phyloP scores from a whole-genome alignment of 2,329 filamentous ascomycete species.

The Stemphylium vesicarium region DNA sequence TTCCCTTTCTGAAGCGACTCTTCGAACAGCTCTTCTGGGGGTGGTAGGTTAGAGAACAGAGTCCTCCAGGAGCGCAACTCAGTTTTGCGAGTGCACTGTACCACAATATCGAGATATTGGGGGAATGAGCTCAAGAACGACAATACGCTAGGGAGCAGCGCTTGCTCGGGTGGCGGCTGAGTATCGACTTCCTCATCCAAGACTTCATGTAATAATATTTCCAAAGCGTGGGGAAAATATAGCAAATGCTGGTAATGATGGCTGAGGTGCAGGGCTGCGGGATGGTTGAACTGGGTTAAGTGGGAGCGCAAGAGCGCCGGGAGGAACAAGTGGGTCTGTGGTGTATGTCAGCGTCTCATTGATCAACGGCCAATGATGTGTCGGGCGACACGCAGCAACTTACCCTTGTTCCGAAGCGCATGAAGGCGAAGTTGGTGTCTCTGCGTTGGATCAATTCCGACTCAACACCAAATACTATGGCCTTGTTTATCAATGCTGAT shows the following conservation, averaged over 20 bases:
- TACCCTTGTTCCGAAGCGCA: conserved; percentile 86
- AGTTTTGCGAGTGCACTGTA: conserved; percentile 96
- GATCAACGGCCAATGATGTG: conserved; percentile 8
- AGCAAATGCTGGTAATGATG: conserved; percentile 85
- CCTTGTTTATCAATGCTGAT: conserved; percentile 85
- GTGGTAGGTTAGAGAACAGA: conserved; percentile 87
- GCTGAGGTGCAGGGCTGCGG: conserved; percentile 80
- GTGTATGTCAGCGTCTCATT: conserved; percentile 25
- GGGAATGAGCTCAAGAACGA: conserved; percentile 64
- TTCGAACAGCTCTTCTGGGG: conserved; percentile 90
- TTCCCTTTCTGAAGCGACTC: conserved; percentile 84
- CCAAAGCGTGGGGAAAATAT: conserved; percentile 92
- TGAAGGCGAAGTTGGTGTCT: conserved; percentile 88
- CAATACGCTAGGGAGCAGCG: conserved; percentile 59
- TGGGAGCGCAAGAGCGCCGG: conserved; percentile 85
- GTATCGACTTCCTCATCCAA: conserved; percentile 91
- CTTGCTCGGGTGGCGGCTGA: conserved; percentile 54
- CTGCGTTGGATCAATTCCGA: conserved; percentile 91
- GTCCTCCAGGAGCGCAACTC: conserved; percentile 95
- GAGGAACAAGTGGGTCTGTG: conserved; percentile 89
- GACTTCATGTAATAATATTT: conserved; percentile 90
- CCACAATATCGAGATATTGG: conserved; percentile 90
- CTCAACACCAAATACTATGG: conserved; percentile 87
- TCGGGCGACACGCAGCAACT: conserved; percentile 40
- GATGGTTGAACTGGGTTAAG: conserved; percentile 75